Evolutionary conservation across 306 rosid genomes (phyloP), one percentile per base, ranked within the genome.

Genomic region (Dryas drummondii): DNA sequence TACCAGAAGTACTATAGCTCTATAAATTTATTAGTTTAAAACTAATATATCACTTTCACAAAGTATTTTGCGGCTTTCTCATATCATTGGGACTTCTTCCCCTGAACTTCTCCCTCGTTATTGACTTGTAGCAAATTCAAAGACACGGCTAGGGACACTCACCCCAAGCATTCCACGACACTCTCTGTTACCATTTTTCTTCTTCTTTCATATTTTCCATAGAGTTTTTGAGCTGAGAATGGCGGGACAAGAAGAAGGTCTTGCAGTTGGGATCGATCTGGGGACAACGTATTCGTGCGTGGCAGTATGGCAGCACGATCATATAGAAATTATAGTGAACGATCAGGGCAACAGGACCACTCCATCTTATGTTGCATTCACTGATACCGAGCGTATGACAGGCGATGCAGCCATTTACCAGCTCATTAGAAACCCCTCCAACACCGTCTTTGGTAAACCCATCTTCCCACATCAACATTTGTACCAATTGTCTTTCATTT

Each of bases 311-410:
- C 63, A 16, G 40, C 63, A 40, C 6, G 74, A 53, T 17, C 51
- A 10, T 37, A 62, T 53, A 1, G 74, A 70, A 70, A 41, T 70
- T 16, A 70, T 70, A 16, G 74, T 53, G 32, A 52, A 70, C 1
- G 62, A 70, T 53, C 74, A 37, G 10, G 74, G 62, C 1, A 70
- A 70, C 26, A 9, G 62, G 9, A 70, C 74, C 2, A 70, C 74
- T 32, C 62, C 74, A 70, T 70, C 74, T 51, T 52, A 15, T 52
- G 74, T 70, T 70, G 74, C 74, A 14, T 70, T 70, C 74, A 53
- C 74, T 9, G 63, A 40, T n/a, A n/a, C 32, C 0, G 51, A 70
- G 16, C 51, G 13, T 4, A n/a, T 70, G 1, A 11, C 52, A 0
- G 63, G 74, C 1, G 74, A 70, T 14, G 46, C 74, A n/a, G 74